These are phyloP conservation scores for Colletotrichum lupini DNA, from an alignment of 2,329 filamentous ascomycete species.

Conservation along the genomic window DNA sequence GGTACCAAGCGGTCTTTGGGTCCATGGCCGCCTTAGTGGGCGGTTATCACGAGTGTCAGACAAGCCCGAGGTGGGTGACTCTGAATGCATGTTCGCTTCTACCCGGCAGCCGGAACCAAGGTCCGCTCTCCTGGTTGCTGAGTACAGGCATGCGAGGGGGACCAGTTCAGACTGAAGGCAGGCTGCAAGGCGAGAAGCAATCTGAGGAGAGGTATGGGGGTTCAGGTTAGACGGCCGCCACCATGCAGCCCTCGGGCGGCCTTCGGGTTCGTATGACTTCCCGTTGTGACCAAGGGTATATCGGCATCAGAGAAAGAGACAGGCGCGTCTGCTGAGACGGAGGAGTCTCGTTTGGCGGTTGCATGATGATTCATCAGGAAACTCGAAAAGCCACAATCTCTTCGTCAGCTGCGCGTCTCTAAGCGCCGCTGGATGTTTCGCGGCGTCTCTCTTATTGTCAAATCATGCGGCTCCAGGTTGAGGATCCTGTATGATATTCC, in stretches of 20 bases:
- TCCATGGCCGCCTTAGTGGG: slow-evolving; percentile 8
- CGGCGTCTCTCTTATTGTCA: neutral
- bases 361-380: slow-evolving; percentile 12
- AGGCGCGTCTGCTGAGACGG: neutral
- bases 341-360: neutral
- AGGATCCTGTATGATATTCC: neutral
- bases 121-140: slow-evolving; percentile 1
- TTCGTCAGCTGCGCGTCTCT: neutral
- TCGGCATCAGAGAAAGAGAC: slow-evolving; percentile 8
- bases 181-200: slow-evolving; percentile 20
- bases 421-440: neutral
- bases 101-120: neutral
- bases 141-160: neutral
- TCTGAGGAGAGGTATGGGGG: neutral
- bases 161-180: slow-evolving; percentile 9
- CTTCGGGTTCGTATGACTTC: slow-evolving; percentile 16
- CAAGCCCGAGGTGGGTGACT: neutral
- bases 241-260: slow-evolving; percentile 33
- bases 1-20: neutral
- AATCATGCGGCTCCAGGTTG: neutral
- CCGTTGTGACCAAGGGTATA: slow-evolving; percentile 12
- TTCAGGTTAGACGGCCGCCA: neutral
- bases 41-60: slow-evolving; percentile 11
- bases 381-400: no score
- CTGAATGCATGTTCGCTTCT: neutral